These are phyloP conservation scores for Stemphylium beticola DNA, from an alignment of 2,329 filamentous ascomycete genomes.

Conservation along the genomic window DNA sequence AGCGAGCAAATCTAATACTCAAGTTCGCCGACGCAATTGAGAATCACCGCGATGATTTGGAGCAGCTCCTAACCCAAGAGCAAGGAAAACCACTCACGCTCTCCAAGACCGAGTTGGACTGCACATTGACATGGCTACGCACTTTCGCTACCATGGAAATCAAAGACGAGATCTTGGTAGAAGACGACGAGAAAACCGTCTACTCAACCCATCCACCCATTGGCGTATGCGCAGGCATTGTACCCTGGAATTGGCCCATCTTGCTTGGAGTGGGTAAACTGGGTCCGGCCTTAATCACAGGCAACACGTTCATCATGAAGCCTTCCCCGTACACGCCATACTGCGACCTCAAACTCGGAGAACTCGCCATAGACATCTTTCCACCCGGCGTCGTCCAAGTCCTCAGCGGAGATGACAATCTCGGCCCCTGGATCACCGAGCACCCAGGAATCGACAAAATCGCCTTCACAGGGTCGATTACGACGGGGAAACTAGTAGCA, in stretches of 20 bases:
- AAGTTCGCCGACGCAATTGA: conserved; percentile 4
- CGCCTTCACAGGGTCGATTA: conserved; percentile 67
- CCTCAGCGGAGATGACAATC: conserved; percentile 64
- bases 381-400: conserved; percentile 67
- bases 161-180: conserved; percentile 45
- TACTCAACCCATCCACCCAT: conserved; percentile 53
- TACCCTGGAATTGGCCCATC: conserved; percentile 53
- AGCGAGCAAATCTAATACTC: conserved; percentile 1
- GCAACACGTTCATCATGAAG: conserved; percentile 63
- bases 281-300: conserved; percentile 63
- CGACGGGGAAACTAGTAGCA: conserved; percentile 66
- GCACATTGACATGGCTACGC: conserved; percentile 34
- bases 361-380: conserved; percentile 63
- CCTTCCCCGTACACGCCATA: conserved; percentile 65
- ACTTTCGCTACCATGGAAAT: conserved; percentile 39
- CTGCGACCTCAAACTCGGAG: conserved; percentile 63
- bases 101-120: conserved; percentile 24
- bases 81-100: conserved; percentile 30
- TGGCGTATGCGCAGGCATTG: conserved; percentile 51
- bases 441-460: conserved; percentile 68
- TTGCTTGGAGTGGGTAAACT: conserved; percentile 57
- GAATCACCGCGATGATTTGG: neutral
- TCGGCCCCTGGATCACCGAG: conserved; percentile 64
- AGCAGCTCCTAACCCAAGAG: conserved; percentile 9
- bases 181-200: conserved; percentile 53